Base-by-base conservation (phyloP, 306 rosid genomes). In the Begonia loranthoides region DNA sequence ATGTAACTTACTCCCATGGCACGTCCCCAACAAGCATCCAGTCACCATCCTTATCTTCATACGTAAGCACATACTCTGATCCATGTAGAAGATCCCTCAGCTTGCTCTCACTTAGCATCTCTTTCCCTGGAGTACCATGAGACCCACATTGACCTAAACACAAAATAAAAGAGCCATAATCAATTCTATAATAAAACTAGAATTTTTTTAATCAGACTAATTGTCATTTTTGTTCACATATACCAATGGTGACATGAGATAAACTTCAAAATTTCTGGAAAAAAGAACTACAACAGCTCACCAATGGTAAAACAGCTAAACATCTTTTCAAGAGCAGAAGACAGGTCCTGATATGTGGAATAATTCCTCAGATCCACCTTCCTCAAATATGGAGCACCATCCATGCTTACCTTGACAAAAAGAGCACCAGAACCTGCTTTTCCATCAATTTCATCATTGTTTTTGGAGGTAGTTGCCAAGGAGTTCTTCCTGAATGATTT, bases 21-120 rank as follows among this genome's bases (percentile, higher is more conserved):
- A 90, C 94, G 73, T 90, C 99, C 66, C 99, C 99, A 47, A 90
- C 99, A 73, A 90, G 99, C 99, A 90, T 90, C 99, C 99, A 90
- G 58, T 90, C 99, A 15, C 93, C 88, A 63, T 90, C 99, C 68
- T 77, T 85, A 65, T 90, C 99, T 66, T 90, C 94, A 11, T 80
- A 86, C 10, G 92, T 82, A 55, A 86, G 93, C 41, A 90, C 99
- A 51, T 80, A 86, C 62, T 90, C 99, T 22, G 99, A 90, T 62
- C 99, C 94, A 17, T 90, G 87, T 50, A 86, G 82, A 65, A 80
- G 80, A 76, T 90, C 99, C 74, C 99, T 86, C 57, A 90, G 67
- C 74, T 86, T 90, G 70, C 93, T 86, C 79, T 90, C 95, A 61
- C 95, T 80, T 65, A 80, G 63, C 66, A 66, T 63, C 58, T 90